A percentile compares a stretch with the other conserved stretches of the same genome.
Conservation (phyloP, 306 rosid species). For the barrel medic (Medicago truncatula) region DNA sequence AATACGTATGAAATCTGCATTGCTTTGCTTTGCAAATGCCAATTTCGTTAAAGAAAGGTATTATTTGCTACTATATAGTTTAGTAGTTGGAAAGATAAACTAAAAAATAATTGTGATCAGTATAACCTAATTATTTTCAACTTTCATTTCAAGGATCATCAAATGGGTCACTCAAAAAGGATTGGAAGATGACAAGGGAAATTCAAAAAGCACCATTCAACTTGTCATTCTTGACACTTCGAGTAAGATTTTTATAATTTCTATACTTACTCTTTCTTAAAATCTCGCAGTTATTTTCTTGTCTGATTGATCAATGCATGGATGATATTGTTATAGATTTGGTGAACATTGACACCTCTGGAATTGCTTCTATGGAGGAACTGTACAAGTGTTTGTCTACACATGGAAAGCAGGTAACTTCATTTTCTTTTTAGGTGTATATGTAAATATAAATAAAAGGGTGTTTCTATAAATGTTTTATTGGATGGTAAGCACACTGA, state of each 20-base stretch:
- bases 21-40: constrained; percentile 92
- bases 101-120: not conserved
- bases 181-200: constrained; percentile 50
- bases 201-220: constrained; percentile 40
- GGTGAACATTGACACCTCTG: constrained; percentile 78
- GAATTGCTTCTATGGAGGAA: constrained; percentile 71
- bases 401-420: constrained; percentile 62
- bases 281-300: no score
- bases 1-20: constrained; percentile 67
- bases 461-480: not conserved
- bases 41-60: constrained; percentile 76
- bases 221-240: constrained; percentile 71
- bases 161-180: constrained; percentile 60
- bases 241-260: constrained; percentile 53
- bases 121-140: not conserved
- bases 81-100: not conserved
- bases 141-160: constrained; percentile 47
- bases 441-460: not conserved
- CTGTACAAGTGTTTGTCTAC: constrained; percentile 59
- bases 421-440: not conserved
- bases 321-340: constrained; percentile 50
- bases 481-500: not conserved
- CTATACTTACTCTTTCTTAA: not conserved
- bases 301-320: no score
- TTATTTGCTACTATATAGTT: not conserved